Percentiles rank a stretch among this genome's conserved stretches.
These are phyloP conservation scores for Escovopsis sp. DNA, from an alignment of 2,329 filamentous ascomycete species.

Conservation along the genomic window DNA sequence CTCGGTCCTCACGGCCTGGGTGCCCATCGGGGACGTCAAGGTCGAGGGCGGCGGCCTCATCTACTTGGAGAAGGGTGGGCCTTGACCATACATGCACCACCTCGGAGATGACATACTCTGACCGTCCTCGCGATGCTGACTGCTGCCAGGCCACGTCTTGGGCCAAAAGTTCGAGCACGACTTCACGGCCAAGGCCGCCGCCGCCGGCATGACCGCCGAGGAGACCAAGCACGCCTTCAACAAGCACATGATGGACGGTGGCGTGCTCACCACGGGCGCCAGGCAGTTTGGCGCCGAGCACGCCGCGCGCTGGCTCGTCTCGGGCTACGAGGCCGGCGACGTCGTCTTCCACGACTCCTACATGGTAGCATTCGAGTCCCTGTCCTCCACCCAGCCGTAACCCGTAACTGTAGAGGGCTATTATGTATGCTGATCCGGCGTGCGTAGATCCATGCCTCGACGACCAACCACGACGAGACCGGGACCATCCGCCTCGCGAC, in stretches of 20 bases:
- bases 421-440: too few species aligned
- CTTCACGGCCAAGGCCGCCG: conserved; percentile 33
- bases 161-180: conserved; percentile 34
- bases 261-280: conserved; percentile 28
- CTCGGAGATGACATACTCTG: too few species aligned
- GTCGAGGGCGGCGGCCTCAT: conserved; percentile 43
- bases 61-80: conserved; percentile 36
- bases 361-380: conserved; percentile 9
- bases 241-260: conserved; percentile 42
- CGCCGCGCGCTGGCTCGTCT: conserved; percentile 20
- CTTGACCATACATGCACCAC: too few species aligned
- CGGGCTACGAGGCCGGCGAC: conserved; percentile 25
- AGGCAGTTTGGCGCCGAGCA: conserved; percentile 4
- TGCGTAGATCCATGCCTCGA: conserved; percentile 39
- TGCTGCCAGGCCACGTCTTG: conserved; percentile 13
- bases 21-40: conserved; percentile 38
- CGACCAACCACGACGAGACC: conserved; percentile 36
- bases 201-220: conserved; percentile 34
- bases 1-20: conserved; percentile 41
- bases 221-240: conserved; percentile 39
- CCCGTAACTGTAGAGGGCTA: background rate
- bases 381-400: too few species aligned
- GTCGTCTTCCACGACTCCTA: conserved; percentile 25
- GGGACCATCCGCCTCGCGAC: conserved; percentile 40
- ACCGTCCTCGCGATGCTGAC: too few species aligned